These are phyloP conservation scores for Pseudocercospora cruenta DNA, from an alignment of 2,329 filamentous ascomycete species.

Conservation along the genomic window DNA sequence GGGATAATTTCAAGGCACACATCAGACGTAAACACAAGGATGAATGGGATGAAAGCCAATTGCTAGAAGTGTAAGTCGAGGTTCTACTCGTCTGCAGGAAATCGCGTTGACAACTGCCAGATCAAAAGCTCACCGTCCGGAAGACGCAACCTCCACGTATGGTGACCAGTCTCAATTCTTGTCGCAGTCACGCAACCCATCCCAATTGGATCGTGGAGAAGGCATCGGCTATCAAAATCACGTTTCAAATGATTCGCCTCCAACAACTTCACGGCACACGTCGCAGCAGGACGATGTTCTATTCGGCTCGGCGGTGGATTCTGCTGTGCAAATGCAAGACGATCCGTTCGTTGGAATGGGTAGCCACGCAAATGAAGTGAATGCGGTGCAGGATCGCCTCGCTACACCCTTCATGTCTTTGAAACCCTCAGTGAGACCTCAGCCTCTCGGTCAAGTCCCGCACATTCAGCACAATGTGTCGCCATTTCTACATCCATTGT, in stretches of 20 bases:
- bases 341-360: slow-evolving; percentile 22
- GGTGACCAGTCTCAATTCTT: background rate
- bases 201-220: background rate
- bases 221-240: background rate
- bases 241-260: background rate
- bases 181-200: background rate
- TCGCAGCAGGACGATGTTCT: slow-evolving; percentile 5
- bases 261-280: background rate
- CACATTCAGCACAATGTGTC: slow-evolving; percentile 3
- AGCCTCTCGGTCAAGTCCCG: background rate
- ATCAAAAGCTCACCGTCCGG: slow-evolving; percentile 25
- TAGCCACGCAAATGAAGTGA: slow-evolving; percentile 14
- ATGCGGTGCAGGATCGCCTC: background rate
- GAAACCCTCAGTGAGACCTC: background rate
- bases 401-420: background rate
- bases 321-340: slow-evolving; percentile 15
- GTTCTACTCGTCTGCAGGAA: background rate
- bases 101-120: slow-evolving; percentile 13
- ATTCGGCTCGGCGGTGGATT: slow-evolving; percentile 10
- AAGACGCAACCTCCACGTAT: slow-evolving; percentile 17
- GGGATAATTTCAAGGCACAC: slow-evolving; percentile 87
- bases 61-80: slow-evolving; percentile 31
- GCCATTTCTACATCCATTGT: background rate
- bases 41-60: slow-evolving; percentile 16
- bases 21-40: slow-evolving; percentile 66